Conservation (phyloP, 306 rosid species). For the Prunus mongolica region DNA sequence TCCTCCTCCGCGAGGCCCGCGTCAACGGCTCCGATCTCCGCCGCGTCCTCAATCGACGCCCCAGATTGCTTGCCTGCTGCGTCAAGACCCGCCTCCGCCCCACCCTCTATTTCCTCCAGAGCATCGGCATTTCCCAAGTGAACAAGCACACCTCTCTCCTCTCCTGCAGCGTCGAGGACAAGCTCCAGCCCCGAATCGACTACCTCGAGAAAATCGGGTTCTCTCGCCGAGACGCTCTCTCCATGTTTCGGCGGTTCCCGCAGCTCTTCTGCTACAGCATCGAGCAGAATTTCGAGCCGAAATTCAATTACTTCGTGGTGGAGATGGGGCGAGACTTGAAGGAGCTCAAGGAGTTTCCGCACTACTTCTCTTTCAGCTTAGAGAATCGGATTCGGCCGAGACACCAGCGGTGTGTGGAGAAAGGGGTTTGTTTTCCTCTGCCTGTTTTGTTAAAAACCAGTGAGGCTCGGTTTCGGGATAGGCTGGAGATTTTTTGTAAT, state of each 20-base stretch:
- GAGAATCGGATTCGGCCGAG: constrained; percentile 82
- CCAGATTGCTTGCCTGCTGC: constrained; percentile 68
- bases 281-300: constrained; percentile 70
- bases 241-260: constrained; percentile 77
- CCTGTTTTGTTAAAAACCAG: constrained; percentile 62
- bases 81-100: constrained; percentile 74
- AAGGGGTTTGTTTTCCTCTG: constrained; percentile 75
- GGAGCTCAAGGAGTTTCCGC: constrained; percentile 82
- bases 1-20: constrained; percentile 66
- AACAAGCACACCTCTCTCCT: constrained; percentile 62
- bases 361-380: constrained; percentile 83
- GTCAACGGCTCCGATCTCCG: constrained; percentile 53
- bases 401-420: constrained; percentile 74
- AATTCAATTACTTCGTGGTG: constrained; percentile 77
- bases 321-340: constrained; percentile 86
- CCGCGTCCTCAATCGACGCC: constrained; percentile 70
- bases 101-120: constrained; percentile 84
- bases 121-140: constrained; percentile 71
- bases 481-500: constrained; percentile 75
- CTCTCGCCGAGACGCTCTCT: constrained; percentile 44
- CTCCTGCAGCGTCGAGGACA: constrained; percentile 78
- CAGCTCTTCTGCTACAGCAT: constrained; percentile 72
- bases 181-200: constrained; percentile 64
- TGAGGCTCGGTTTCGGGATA: constrained; percentile 39
- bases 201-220: constrained; percentile 73